phyloP scores from a whole-genome alignment of 495 filamentous ascomycete genomes.

The Achaetomiella virescens region DNA sequence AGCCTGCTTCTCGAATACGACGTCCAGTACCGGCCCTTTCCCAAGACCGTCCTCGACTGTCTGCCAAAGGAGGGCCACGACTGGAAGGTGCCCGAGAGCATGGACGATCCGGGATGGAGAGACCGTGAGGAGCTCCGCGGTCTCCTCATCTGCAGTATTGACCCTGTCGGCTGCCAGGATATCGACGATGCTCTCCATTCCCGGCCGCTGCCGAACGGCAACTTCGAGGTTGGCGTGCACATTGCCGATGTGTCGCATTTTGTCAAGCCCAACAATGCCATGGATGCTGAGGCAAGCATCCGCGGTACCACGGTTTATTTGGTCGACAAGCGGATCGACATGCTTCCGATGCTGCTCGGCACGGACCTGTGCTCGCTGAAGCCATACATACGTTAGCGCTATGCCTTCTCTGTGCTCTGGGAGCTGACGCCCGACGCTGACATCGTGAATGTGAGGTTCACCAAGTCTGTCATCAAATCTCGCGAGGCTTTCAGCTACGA shows the following conservation, averaged over 20 bases:
- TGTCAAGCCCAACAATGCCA: constrained; percentile 92
- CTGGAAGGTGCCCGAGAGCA: constrained; percentile 78
- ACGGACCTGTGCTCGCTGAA: constrained; percentile 96
- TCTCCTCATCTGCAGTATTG: constrained; percentile 92
- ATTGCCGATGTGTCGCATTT: constrained; percentile 98
- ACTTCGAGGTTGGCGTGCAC: constrained; percentile 95
- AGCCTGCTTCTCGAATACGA: constrained; percentile 92
- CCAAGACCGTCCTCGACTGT: constrained; percentile 89
- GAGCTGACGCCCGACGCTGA: constrained; percentile 82
- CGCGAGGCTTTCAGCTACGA: constrained; percentile 97
- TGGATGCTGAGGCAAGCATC: constrained; percentile 90
- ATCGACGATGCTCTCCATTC: constrained; percentile 97
- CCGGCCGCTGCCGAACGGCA: constrained; percentile 76
- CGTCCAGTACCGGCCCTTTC: constrained; percentile 96
- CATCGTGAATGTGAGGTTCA: constrained; percentile 74
- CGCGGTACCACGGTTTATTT: constrained; percentile 96
- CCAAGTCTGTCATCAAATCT: constrained; percentile 97
- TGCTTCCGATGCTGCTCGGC: constrained; percentile 91
- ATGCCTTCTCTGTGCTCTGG: constrained; percentile 93
- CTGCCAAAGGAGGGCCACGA: constrained; percentile 86
- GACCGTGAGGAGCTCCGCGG: constrained; percentile 76
- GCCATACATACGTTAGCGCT: constrained; percentile 94
- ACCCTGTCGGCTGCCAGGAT: constrained; percentile 92
- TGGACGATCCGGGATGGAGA: constrained; percentile 76
- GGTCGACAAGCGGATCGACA: constrained; percentile 98